A percentile compares a stretch with the other conserved stretches of the same genome.
phyloP scores from a whole-genome alignment of 257 asterid genomes.

The Fraxinus anomala region DNA sequence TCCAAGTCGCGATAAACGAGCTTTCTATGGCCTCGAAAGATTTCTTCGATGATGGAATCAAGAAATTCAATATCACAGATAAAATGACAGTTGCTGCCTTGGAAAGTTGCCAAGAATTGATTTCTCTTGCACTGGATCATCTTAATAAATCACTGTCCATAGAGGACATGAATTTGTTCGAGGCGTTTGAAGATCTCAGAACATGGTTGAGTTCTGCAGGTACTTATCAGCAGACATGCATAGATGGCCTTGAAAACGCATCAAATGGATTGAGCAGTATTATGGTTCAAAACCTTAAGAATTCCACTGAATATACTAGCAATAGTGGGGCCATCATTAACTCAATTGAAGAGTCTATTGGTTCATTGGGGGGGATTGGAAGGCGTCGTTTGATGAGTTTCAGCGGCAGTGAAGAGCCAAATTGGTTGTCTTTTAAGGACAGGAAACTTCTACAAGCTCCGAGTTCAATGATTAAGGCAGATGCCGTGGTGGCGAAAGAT shows the following conservation, averaged over 20 bases:
- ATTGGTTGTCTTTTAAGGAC: slow-evolving; percentile 38
- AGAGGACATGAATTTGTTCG: slow-evolving; percentile 14
- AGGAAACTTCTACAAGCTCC: slow-evolving; percentile 13
- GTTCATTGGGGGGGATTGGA: slow-evolving; percentile 21
- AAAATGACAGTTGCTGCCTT: slow-evolving; percentile 29
- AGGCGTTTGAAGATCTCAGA: slow-evolving; percentile 38
- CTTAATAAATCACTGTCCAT: slow-evolving; percentile 39
- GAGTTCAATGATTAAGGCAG: slow-evolving; percentile 11
- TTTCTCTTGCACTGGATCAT: slow-evolving; percentile 39
- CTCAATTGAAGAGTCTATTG: slow-evolving; percentile 28
- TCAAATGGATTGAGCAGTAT: slow-evolving; percentile 10
- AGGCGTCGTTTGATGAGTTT: slow-evolving; percentile 37
- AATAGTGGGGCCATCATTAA: slow-evolving; percentile 47
- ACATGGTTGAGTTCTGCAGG: slow-evolving; percentile 62
- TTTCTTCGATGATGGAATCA: slow-evolving; percentile 22
- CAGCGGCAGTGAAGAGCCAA: slow-evolving; percentile 13
- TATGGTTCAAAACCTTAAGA: slow-evolving; percentile 24
- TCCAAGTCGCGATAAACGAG: slow-evolving; percentile 35
- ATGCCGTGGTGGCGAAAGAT: slow-evolving; percentile 30
- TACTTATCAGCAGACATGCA: slow-evolving; percentile 53
- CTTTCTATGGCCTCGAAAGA: slow-evolving; percentile 27
- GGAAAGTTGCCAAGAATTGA: slow-evolving; percentile 34
- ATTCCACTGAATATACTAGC: slow-evolving; percentile 43
- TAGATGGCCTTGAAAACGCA: slow-evolving; percentile 34
- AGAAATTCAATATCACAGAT: slow-evolving; percentile 26